Percentiles rank a stretch among this genome's conserved stretches.
phyloP scores from a whole-genome alignment of 2,329 filamentous ascomycete genomes.

The Calonectria pseudoreteaudii region DNA sequence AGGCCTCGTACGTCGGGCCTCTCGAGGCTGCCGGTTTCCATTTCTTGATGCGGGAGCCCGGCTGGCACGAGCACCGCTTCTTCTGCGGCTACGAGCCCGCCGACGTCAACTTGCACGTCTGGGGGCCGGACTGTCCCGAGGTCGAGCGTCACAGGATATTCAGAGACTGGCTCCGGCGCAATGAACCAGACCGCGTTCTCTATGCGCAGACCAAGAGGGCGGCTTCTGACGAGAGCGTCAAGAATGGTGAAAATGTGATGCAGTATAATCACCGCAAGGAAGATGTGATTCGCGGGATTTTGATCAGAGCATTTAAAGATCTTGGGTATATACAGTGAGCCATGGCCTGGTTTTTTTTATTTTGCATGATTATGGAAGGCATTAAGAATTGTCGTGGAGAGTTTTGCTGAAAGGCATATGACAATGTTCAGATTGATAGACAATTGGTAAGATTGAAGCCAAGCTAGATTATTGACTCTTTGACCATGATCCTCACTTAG shows the following conservation, averaged over 20 bases:
- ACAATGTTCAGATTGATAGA: background rate
- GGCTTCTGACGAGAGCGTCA: conserved; percentile 43
- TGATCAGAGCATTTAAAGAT: conserved; percentile 42
- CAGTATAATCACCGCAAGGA: conserved; percentile 58
- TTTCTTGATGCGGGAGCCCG: conserved; percentile 58
- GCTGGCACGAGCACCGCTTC: conserved; percentile 62
- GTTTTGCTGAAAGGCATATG: background rate
- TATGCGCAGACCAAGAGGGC: conserved; percentile 56
- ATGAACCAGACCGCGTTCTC: conserved; percentile 51
- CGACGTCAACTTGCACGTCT: conserved; percentile 61
- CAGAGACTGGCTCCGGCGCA: conserved; percentile 55
- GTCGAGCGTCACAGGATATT: conserved; percentile 57
- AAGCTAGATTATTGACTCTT: background rate
- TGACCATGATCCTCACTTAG: background rate
- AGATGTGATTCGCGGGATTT: conserved; percentile 52
- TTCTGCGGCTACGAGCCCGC: conserved; percentile 52
- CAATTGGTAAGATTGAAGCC: background rate
- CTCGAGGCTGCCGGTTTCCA: conserved; percentile 59
- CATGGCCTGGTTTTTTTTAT: background rate
- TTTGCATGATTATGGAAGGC: too few relatives aligned
- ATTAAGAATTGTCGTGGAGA: too few relatives aligned
- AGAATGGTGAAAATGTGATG: conserved; percentile 45
- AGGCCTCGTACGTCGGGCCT: conserved; percentile 54
- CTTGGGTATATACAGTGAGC: conserved; percentile 33
- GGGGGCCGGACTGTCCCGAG: conserved; percentile 56